Percentiles rank a stretch among this genome's conserved stretches.
phyloP scores from a whole-genome alignment of 2,329 filamentous ascomycete genomes.

The Pseudocercospora macadamiae region DNA sequence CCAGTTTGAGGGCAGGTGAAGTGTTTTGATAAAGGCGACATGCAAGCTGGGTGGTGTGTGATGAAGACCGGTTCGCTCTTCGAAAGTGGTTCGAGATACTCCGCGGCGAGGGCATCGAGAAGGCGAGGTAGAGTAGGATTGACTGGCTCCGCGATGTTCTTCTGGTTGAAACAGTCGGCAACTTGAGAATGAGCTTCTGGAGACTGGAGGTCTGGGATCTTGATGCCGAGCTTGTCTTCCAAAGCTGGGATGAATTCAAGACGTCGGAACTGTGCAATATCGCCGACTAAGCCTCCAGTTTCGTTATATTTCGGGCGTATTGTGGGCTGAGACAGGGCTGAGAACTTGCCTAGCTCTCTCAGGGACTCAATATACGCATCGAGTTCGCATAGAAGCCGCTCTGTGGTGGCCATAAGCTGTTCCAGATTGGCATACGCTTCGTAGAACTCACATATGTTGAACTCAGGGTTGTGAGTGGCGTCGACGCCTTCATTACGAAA shows the following conservation, averaged over 20 bases:
- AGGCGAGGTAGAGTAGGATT: constrained; percentile 67
- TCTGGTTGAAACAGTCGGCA: constrained; percentile 56
- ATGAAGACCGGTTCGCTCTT: constrained; percentile 74
- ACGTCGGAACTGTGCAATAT: constrained; percentile 52
- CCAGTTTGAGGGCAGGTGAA: constrained; percentile 68
- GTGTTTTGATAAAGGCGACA: constrained; percentile 89
- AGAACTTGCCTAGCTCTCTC: constrained; percentile 3
- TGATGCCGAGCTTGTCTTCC: constrained; percentile 66
- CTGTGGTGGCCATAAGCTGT: constrained; percentile 75
- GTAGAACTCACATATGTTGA: constrained; percentile 97
- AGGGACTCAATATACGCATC: neutral
- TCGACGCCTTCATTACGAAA: constrained; percentile 92
- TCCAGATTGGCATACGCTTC: constrained; percentile 77
- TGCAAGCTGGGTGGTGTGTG: constrained; percentile 82
- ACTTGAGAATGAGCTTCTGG: constrained; percentile 62
- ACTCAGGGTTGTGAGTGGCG: constrained; percentile 92
- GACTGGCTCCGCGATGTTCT: constrained; percentile 54
- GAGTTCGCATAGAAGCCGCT: constrained; percentile 61
- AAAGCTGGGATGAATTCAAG: constrained; percentile 83
- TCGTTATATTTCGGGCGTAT: neutral
- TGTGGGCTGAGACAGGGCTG: constrained; percentile 1
- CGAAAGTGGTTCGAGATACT: constrained; percentile 79
- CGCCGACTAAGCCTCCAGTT: neutral
- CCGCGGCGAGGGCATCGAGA: constrained; percentile 76
- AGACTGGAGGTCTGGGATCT: constrained; percentile 55